These are phyloP conservation scores for Populus hybrid DNA, from an alignment of 441 rosid species.

Conservation along the genomic window DNA sequence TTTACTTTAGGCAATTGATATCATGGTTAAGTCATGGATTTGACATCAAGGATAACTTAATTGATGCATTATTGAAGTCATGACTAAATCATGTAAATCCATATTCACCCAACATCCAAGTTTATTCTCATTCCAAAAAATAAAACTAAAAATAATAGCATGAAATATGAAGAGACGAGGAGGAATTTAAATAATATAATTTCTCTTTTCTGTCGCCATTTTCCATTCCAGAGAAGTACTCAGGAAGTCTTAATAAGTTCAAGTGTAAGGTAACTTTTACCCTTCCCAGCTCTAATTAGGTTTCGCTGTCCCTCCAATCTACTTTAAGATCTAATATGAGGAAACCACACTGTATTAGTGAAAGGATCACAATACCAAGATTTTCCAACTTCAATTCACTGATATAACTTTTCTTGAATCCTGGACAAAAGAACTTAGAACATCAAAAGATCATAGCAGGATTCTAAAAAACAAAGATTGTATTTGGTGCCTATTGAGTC, in stretches of 20 bases:
- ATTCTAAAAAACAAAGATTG: not conserved
- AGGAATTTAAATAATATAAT: not conserved
- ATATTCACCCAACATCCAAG: not conserved
- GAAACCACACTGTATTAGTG: not conserved
- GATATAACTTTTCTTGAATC: not conserved
- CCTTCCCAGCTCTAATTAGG: not conserved
- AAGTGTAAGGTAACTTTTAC: not conserved
- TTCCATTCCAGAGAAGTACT: not conserved
- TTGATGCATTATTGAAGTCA: not conserved
- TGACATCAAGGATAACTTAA: not conserved
- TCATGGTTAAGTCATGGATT: not conserved
- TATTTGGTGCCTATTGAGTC: not conserved
- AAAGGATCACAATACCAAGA: not conserved
- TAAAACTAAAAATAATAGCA: too few relatives aligned
- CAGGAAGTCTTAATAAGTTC: not conserved
- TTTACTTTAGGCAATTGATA: not conserved
- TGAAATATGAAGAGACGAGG: not conserved
- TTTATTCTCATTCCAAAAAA: not conserved
- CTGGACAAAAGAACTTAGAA: not conserved
- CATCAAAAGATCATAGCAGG: not conserved
- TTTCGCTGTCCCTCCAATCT: not conserved
- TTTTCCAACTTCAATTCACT: too few relatives aligned
- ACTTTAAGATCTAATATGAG: not conserved
- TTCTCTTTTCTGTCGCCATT: not conserved
- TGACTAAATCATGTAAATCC: not conserved